Evolutionary conservation across 2,329 filamentous ascomycete species (phyloP), one percentile per base, ranked within the genome.

Genomic region (Endothia cerciana): DNA sequence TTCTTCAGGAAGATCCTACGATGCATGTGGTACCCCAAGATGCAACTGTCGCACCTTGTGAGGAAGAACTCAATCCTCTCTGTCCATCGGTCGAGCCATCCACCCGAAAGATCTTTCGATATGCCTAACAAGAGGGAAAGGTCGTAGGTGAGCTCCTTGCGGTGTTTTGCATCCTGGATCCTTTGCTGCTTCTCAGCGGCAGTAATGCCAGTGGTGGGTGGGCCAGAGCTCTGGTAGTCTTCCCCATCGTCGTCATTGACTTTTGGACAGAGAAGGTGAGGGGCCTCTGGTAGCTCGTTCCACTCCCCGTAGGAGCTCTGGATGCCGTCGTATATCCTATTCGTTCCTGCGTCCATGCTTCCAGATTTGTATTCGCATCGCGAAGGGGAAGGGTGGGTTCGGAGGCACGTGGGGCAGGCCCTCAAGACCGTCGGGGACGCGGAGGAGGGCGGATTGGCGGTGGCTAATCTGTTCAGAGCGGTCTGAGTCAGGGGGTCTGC

Each of bases 11-110:
- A 85, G 64, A 81, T 79, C 67, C 85, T 85, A 68, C 91, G 89
- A 38, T 84, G 85, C 73, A 87, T 87, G 75, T 94, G 91, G 85
- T 91, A 94, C 71, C 89, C 89, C 68, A 88, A 83, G 61, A 91
- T 89, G 74, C 91, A 94, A 61, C 85, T 82, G 62, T 92, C 86
- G 76, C 91, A 94, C 65, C 78, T 81, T 65, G 82, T 85, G 30
- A 94, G 80, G 47, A 85, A 84, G 13, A 79, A 75, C 69, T 89
- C 85, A 25, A 91, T 80, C 25, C 84, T 82, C 5, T 77, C 72
- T 62, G 81, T 83, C 72, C 92, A 90, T 69, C 86, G 84, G 17
- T 82, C 79, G 51, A 89, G 81, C 77, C 89, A 85, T 66, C 83
- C 80, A 36, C 85, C 85, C 3, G 86, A 85, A 60, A 86, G 83